Conservation (phyloP, 2,329 filamentous ascomycete genomes). For the Huntiella abstrusa region DNA sequence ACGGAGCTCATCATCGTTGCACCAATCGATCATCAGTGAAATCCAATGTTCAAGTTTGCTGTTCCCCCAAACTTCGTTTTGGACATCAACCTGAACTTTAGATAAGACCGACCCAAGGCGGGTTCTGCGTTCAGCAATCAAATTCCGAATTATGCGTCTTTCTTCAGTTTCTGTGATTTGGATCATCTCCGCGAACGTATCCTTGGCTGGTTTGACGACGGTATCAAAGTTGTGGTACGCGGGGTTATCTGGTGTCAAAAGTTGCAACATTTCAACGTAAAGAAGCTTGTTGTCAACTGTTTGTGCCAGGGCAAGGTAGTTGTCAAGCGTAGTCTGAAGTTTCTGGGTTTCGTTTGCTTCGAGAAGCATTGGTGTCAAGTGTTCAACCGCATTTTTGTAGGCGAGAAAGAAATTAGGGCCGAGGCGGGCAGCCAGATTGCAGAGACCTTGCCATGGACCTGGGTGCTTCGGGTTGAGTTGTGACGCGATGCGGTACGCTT, state of each 20-base stretch:
- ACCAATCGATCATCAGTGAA: constrained; percentile 74
- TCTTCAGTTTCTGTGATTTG: constrained; percentile 74
- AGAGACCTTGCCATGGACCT: constrained; percentile 81
- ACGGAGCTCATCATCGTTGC: constrained; percentile 64
- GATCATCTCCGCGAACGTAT: constrained; percentile 65
- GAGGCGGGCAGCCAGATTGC: constrained; percentile 56
- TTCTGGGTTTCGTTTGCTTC: constrained; percentile 45
- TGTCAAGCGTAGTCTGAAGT: constrained; percentile 53
- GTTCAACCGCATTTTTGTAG: constrained; percentile 28
- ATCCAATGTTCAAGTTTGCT: constrained; percentile 71
- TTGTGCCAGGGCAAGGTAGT: constrained; percentile 57
- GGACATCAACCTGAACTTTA: constrained; percentile 73
- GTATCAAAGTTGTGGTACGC: constrained; percentile 74
- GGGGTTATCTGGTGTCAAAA: constrained; percentile 62
- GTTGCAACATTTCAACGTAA: constrained; percentile 54
- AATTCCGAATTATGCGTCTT: constrained; percentile 69
- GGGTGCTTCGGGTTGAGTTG: constrained; percentile 52
- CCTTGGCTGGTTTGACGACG: constrained; percentile 56
- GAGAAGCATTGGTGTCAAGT: constrained; percentile 56
- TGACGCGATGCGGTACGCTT: constrained; percentile 54
- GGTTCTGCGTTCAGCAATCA: constrained; percentile 77
- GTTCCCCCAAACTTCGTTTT: constrained; percentile 57
- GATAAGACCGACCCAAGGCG: constrained; percentile 67
- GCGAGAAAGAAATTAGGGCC: constrained; percentile 21
- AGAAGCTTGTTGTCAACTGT: constrained; percentile 53